Evolutionary conservation across 345 rosid genomes (phyloP).

Genomic region (Cardamine occulta): DNA sequence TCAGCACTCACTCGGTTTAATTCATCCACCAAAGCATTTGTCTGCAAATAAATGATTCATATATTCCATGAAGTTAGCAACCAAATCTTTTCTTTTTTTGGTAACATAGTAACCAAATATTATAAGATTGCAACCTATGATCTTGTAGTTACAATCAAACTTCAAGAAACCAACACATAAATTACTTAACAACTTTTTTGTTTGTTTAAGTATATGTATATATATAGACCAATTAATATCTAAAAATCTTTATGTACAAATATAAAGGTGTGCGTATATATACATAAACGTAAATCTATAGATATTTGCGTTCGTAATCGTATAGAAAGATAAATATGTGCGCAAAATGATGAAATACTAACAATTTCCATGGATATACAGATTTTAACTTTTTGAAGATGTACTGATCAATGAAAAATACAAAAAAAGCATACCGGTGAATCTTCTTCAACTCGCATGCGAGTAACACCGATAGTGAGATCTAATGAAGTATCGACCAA

Average conservation of each 20-base stretch:
- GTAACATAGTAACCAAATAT: background rate
- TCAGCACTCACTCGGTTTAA: constrained; percentile 76
- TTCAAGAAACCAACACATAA: constrained; percentile 12
- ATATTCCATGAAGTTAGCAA: constrained; percentile 32
- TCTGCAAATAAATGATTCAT: constrained; percentile 26
- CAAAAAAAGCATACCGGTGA: constrained; percentile 40
- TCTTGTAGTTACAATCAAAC: background rate
- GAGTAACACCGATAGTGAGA: constrained; percentile 53
- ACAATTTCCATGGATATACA: constrained; percentile 11
- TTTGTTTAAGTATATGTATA: background rate
- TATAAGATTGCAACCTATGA: background rate
- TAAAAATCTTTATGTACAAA: background rate
- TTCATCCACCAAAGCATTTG: constrained; percentile 67
- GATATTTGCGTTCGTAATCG: background rate
- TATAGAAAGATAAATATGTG: constrained; percentile 17
- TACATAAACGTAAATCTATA: no score
- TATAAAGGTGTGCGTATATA: background rate
- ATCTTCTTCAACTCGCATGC: constrained; percentile 47
- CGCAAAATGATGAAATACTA: constrained; percentile 44
- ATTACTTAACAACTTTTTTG: background rate
- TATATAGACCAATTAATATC: background rate
- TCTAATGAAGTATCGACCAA: constrained; percentile 61
- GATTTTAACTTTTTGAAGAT: constrained; percentile 27
- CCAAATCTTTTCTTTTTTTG: background rate
- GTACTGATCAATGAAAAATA: background rate